Conservation (phyloP, 768 basidiomycete genomes). For the Crassisporium funariophilum region DNA sequence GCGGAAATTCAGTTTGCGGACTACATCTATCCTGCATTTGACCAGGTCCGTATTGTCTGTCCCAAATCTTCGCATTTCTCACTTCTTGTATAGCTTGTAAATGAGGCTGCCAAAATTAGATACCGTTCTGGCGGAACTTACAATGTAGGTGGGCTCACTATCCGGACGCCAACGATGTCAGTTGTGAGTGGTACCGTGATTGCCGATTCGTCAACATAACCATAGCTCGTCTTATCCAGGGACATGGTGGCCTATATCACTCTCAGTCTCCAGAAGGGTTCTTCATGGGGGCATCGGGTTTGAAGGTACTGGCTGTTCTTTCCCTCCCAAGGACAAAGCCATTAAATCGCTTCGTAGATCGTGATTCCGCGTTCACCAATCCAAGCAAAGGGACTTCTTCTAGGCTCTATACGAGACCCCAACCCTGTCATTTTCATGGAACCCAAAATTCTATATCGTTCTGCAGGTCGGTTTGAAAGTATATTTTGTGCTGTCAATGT, state of each 20-base stretch:
- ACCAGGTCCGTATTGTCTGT: slow-evolving; percentile 61
- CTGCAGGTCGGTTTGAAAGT: slow-evolving; percentile 54
- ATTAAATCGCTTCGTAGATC: too few species aligned
- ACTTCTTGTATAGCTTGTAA: slow-evolving; percentile 66
- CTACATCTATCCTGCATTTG: slow-evolving; percentile 94
- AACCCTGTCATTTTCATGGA: slow-evolving; percentile 97
- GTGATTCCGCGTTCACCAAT: slow-evolving; percentile 95
- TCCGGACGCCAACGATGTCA: slow-evolving; percentile 87
- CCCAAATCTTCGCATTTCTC: slow-evolving; percentile 4
- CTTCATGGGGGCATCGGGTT: slow-evolving; percentile 87
- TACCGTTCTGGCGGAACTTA: slow-evolving; percentile 87
- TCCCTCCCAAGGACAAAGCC: too few species aligned
- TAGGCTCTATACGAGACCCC: slow-evolving; percentile 87
- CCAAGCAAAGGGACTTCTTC: slow-evolving; percentile 91
- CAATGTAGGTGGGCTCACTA: slow-evolving; percentile 80
- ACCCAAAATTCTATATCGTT: slow-evolving; percentile 91
- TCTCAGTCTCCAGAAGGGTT: slow-evolving; percentile 95
- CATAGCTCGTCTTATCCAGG: slow-evolving; percentile 30
- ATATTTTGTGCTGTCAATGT: neutral
- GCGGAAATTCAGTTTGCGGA: slow-evolving; percentile 93
- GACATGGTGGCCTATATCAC: slow-evolving; percentile 91
- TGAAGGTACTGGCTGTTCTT: slow-evolving; percentile 59
- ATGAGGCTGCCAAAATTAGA: slow-evolving; percentile 92
- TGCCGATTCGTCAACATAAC: neutral
- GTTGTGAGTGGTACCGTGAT: slow-evolving; percentile 53